Base-by-base conservation (phyloP, 768 basidiomycete genomes). In the Rossbeevera mucosa region DNA sequence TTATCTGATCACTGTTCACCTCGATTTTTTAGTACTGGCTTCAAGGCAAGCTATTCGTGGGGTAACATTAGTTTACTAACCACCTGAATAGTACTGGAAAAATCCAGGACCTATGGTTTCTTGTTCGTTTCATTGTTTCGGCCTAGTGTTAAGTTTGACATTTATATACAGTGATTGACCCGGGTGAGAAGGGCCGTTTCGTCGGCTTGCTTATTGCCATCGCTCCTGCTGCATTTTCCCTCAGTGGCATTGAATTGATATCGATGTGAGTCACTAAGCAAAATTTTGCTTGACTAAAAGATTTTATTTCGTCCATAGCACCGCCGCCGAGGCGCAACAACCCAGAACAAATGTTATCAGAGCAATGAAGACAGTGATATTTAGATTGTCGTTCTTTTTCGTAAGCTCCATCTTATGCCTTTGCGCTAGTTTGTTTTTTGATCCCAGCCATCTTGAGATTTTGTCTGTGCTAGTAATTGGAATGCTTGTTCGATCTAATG, bases 281-380 rank as follows among this genome's bases (percentile, higher is more conserved):
- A 30, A 1, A 30, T 60, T 61, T 44, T 62, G 26, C 22, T 16
- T 16, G 18, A 36, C 41, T 54, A 38, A 28, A 28, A 22, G 38
- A 36, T 64, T 44, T 40, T 53, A n/a, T 58, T 18, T 25, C n/a
- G 2, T 33, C 52, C 57, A 42, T 45, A 85, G 85, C 50, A 80
- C 86, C 24, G 88, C 87, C 14, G 86, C 84, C 0, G 91, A 93
- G 68, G 85, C 86, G 0, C 75, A 81, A 62, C 88, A 79, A 62
- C 91, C 91, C 6, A 80, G 88, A 33, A 82, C 84, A 26, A 90
- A 88, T 61, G 87, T 94, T 56, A 74, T 81, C 21, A 88, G 82
- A 62, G 88, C 89, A 21, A 82, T 90, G 47, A 75, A 79, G 30
- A 76, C 86, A 22, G 88, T 93, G 5, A 88, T 91, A 66, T 88